Evolutionary conservation across 2,329 filamentous ascomycete species (phyloP).

Genomic region (Colletotrichum somersetense): DNA sequence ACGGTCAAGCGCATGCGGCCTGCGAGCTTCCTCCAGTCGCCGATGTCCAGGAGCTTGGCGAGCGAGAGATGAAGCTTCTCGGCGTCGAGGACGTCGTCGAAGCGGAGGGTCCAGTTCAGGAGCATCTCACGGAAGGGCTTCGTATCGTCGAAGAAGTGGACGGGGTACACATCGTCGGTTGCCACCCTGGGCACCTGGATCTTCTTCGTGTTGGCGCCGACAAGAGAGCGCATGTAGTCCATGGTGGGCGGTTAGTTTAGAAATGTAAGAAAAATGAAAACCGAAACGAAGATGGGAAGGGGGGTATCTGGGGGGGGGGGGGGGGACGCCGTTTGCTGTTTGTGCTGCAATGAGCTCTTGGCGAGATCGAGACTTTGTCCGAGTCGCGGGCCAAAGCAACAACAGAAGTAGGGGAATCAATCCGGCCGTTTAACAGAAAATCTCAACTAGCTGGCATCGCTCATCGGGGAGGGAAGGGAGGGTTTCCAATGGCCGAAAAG

Average conservation of each 20-base stretch:
- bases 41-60: conserved; percentile 54
- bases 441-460: conserved; percentile 8
- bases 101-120: conserved; percentile 54
- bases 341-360: conserved; percentile 24
- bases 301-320: no score
- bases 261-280: background rate
- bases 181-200: conserved; percentile 31
- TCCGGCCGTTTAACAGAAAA: conserved; percentile 31
- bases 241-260: background rate
- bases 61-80: conserved; percentile 54
- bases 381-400: conserved; percentile 16
- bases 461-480: background rate
- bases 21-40: conserved; percentile 61
- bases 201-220: conserved; percentile 21
- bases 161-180: conserved; percentile 48
- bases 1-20: conserved; percentile 58
- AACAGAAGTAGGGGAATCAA: conserved; percentile 8
- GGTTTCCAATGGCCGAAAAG: background rate
- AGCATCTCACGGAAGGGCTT: conserved; percentile 45
- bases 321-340: background rate
- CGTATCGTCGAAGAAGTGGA: conserved; percentile 51
- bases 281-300: background rate
- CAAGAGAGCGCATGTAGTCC: conserved; percentile 25
- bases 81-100: conserved; percentile 61
- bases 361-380: conserved; percentile 2